A percentile compares a stretch with the other conserved stretches of the same genome.
phyloP scores from a whole-genome alignment of 768 basidiomycete species.

The Amanita phalloides region DNA sequence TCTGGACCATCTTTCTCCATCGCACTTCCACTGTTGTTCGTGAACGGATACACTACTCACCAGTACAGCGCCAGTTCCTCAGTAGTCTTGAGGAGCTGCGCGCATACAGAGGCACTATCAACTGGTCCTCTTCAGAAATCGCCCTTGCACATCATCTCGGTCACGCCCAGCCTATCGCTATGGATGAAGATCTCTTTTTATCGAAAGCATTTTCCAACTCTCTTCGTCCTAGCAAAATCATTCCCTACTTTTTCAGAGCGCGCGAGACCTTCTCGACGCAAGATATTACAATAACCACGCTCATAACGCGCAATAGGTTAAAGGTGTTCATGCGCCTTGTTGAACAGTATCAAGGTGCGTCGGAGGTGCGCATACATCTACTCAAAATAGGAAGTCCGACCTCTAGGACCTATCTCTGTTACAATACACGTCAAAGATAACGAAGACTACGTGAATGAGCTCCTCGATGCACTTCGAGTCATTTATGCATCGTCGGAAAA shows the following conservation, averaged over 20 bases:
- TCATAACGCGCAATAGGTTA: slow-evolving; percentile 74
- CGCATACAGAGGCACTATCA: slow-evolving; percentile 7
- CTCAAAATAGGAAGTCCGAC: background rate
- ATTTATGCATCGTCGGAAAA: slow-evolving; percentile 57
- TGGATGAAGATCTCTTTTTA: slow-evolving; percentile 43
- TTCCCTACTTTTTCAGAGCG: slow-evolving; percentile 77
- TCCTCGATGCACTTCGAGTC: slow-evolving; percentile 52
- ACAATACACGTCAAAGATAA: slow-evolving; percentile 64
- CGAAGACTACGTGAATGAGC: slow-evolving; percentile 29
- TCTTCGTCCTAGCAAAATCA: slow-evolving; percentile 63
- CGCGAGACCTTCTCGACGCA: slow-evolving; percentile 40
- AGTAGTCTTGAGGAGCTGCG: slow-evolving; percentile 3
- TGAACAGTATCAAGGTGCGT: slow-evolving; percentile 61
- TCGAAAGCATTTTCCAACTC: slow-evolving; percentile 62
- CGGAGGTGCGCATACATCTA: background rate
- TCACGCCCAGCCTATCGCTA: slow-evolving; percentile 18
- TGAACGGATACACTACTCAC: background rate
- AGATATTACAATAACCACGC: slow-evolving; percentile 79
- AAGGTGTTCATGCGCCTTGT: slow-evolving; percentile 63
- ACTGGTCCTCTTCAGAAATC: slow-evolving; percentile 24
- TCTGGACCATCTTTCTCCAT: slow-evolving; percentile 4
- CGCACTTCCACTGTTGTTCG: slow-evolving; percentile 11
- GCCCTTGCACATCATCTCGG: slow-evolving; percentile 24
- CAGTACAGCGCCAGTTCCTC: slow-evolving; percentile 3
- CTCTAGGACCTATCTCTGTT: slow-evolving; percentile 72